phyloP scores from a whole-genome alignment of 2,329 filamentous ascomycete genomes.

The Leptographium galeiforme region DNA sequence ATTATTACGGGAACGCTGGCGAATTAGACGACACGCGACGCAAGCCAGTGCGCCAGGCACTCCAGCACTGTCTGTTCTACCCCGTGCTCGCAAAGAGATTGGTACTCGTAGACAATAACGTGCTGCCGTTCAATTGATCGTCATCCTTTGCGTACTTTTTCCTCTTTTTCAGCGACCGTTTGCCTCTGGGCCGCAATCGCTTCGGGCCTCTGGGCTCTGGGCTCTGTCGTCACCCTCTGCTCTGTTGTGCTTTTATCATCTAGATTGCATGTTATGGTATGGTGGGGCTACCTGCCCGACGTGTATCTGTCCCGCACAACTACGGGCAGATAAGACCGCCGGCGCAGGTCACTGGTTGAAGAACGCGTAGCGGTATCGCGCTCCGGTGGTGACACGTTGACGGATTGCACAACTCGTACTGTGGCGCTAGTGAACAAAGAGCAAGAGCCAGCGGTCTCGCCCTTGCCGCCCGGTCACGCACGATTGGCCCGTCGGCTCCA shows the following conservation, averaged over 20 bases:
- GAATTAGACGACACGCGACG: background rate
- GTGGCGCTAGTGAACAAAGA: background rate
- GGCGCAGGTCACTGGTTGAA: background rate
- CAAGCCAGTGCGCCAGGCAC: background rate
- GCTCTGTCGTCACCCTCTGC: no score
- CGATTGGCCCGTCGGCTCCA: constrained; percentile 6
- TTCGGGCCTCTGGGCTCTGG: no score
- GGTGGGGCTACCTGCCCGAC: background rate
- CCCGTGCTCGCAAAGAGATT: no score
- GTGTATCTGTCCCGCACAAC: background rate
- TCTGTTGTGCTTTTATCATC: background rate
- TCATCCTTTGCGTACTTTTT: no score
- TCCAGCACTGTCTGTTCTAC: background rate
- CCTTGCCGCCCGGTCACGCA: background rate
- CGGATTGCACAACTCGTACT: background rate
- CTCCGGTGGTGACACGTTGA: background rate
- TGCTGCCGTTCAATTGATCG: no score
- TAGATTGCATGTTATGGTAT: background rate
- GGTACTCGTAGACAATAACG: no score
- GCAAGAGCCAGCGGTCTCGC: background rate
- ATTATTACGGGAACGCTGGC: background rate
- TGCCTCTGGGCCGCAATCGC: no score
- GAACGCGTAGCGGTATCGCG: background rate
- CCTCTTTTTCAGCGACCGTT: no score
- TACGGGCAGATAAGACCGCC: background rate